These are phyloP conservation scores for Pseudocohnilembus persalinus DNA, from an alignment of 169 alveolate genomes.

Conservation along the genomic window DNA sequence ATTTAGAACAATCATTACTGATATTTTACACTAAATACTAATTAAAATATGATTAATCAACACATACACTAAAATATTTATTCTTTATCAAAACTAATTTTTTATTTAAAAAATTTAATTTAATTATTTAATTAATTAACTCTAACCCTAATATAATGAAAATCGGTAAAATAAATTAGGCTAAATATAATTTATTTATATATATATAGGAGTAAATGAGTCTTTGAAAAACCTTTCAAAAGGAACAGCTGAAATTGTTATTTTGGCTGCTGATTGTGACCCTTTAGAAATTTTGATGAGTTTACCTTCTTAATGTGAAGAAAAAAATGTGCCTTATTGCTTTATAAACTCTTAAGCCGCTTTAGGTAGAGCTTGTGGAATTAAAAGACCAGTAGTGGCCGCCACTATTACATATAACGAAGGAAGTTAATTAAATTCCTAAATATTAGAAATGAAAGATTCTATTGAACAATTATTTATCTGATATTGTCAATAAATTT, in stretches of 20 bases:
- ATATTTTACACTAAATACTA: too few relatives aligned
- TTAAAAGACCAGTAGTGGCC: slow-evolving; percentile 97
- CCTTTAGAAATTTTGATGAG: slow-evolving; percentile 99
- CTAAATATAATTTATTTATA: too few relatives aligned
- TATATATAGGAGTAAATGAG: slow-evolving; percentile 75
- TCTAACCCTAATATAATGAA: slow-evolving; percentile 14
- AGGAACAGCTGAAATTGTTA: slow-evolving; percentile 97
- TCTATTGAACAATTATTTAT: slow-evolving; percentile 96
- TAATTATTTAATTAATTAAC: slow-evolving; percentile 30
- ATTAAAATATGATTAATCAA: too few relatives aligned
- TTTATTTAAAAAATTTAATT: slow-evolving; percentile 90
- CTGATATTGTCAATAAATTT: too few relatives aligned
- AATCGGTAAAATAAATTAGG: slow-evolving; percentile 14
- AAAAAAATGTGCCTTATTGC: slow-evolving; percentile 98
- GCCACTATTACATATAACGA: slow-evolving; percentile 95
- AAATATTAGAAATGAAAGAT: slow-evolving; percentile 96
- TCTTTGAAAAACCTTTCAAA: slow-evolving; percentile 97
- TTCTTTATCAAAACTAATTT: too few relatives aligned
- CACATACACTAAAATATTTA: too few relatives aligned
- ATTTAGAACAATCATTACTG: too few relatives aligned
- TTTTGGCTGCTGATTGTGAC: slow-evolving; percentile 99
- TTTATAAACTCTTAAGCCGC: slow-evolving; percentile 96
- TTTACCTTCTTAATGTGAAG: slow-evolving; percentile 98
- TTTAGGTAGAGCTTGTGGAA: slow-evolving; percentile 99
- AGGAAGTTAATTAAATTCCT: slow-evolving; percentile 94